Evolutionary conservation across 2,329 filamentous ascomycete genomes (phyloP), one percentile per base, ranked within the genome.

Genomic region (Ambrosiella cleistominuta): DNA sequence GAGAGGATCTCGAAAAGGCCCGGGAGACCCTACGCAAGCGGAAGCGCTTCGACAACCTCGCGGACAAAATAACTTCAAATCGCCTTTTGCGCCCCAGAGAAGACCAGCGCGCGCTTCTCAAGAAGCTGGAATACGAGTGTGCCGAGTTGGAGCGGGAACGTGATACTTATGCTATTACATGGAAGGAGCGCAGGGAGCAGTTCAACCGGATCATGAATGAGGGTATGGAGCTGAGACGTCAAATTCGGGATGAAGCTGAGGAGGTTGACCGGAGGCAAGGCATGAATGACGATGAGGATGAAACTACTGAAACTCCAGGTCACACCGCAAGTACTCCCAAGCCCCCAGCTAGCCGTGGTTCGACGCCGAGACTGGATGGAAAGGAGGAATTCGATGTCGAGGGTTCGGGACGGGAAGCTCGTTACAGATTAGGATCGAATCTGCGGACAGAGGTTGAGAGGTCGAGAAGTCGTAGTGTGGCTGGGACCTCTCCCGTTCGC

Each of bases 191-290:
- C 44, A 76, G 85, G 62, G 86, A 88, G 64, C 88, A 95, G 70
- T 95, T 96, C 69, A 86, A 84, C 60, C 79, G 81, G 58, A 90
- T 97, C 65, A 86, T 95, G 67, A 86, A 90, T 61, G 91, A 96
- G 72, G 88, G 88, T n/a, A 86, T 86, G 79, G 77, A 87, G 62
- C 77, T 97, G 68, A 76, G 90, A 60, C 78, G 87, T 54, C 76
- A 94, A 68, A 95, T 97, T 66, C 82, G 89, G 61, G 90, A 95
- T 66, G 91, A 96, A 74, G 95, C 95, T 71, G 90, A 95, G 68
- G 89, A 95, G 70, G 87, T 93, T 0, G 89, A 95, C 70, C 76
- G 88, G 47, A 79, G 88, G 57, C 88, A 94, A 69, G 88, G 88
- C 37, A 88, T 88, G 81, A 79, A 81, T 59, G 82, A 81, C 63